phyloP scores from a whole-genome alignment of 2,329 filamentous ascomycete genomes.

The Elsinoe arachidis region DNA sequence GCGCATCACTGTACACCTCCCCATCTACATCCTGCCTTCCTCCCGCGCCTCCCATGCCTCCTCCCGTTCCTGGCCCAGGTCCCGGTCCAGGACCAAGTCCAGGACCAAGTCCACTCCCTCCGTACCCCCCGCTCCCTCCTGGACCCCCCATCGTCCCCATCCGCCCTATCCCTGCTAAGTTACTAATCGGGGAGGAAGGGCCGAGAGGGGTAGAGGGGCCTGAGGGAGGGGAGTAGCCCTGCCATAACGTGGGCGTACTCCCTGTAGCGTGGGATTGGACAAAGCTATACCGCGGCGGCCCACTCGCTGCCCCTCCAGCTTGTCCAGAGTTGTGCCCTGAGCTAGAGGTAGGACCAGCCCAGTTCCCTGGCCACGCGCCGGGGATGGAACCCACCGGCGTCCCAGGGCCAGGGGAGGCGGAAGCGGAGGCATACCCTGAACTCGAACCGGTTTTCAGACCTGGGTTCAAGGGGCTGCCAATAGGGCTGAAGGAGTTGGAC shows the following conservation, averaged over 20 bases:
- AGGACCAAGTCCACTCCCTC: no score
- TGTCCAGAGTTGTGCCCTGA: not conserved
- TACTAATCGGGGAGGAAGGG: no score
- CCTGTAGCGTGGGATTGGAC: not conserved
- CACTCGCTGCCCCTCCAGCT: not conserved
- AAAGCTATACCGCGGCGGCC: not conserved
- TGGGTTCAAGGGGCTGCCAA: no score
- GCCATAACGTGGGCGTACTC: not conserved
- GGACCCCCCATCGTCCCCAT: no score
- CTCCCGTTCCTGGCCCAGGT: not conserved
- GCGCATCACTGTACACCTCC: conserved; percentile 59
- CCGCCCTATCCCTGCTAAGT: no score
- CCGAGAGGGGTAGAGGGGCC: not conserved
- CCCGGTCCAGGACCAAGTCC: no score
- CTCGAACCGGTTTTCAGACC: no score
- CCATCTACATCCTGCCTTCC: not conserved
- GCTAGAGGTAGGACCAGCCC: not conserved
- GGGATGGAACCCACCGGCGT: not conserved
- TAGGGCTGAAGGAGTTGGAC: not conserved
- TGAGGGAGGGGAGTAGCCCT: not conserved
- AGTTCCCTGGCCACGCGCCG: not conserved
- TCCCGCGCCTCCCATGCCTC: not conserved
- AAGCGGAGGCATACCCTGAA: no score
- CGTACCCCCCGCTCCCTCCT: no score
- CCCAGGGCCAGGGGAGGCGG: not conserved